Conservation (phyloP, 129 eudicot species). For the Escallonia herrerae region DNA sequence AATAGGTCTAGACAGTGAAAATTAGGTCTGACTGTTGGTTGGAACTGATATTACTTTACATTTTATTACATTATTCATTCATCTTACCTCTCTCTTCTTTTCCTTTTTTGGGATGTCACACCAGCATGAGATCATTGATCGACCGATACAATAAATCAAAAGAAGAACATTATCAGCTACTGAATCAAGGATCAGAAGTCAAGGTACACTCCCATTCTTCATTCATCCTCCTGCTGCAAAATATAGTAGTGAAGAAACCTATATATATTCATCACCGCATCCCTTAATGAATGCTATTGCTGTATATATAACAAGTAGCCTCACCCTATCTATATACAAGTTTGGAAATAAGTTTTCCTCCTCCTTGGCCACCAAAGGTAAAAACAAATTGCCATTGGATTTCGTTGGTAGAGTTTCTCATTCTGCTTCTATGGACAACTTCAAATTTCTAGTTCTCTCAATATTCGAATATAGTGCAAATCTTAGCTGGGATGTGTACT, state of each 20-base stretch:
- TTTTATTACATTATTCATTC: too few species aligned
- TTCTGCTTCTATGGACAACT: too few species aligned
- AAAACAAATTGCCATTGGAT: too few species aligned
- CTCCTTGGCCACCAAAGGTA: too few species aligned
- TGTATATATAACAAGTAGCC: background rate
- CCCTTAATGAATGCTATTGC: background rate
- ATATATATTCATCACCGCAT: background rate
- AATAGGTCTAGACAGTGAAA: background rate
- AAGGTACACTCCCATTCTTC: constrained; percentile 34
- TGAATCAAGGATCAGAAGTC: constrained; percentile 37
- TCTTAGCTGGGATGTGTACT: too few species aligned
- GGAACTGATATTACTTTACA: background rate
- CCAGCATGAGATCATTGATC: constrained; percentile 68
- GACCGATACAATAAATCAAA: constrained; percentile 53
- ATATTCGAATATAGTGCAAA: too few species aligned
- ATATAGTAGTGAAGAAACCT: background rate
- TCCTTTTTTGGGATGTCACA: background rate
- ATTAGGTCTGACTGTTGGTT: background rate
- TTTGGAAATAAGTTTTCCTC: too few species aligned
- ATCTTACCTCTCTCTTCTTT: background rate
- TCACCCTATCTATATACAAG: background rate
- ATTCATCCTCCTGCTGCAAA: background rate
- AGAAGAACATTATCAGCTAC: constrained; percentile 41
- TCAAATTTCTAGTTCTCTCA: too few species aligned
- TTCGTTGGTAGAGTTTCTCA: too few species aligned